Percentiles rank a stretch among this genome's conserved stretches.
These are phyloP conservation scores for Saccharomyces pastorianus DNA, from an alignment of 1,139 yeast species.

Conservation along the genomic window DNA sequence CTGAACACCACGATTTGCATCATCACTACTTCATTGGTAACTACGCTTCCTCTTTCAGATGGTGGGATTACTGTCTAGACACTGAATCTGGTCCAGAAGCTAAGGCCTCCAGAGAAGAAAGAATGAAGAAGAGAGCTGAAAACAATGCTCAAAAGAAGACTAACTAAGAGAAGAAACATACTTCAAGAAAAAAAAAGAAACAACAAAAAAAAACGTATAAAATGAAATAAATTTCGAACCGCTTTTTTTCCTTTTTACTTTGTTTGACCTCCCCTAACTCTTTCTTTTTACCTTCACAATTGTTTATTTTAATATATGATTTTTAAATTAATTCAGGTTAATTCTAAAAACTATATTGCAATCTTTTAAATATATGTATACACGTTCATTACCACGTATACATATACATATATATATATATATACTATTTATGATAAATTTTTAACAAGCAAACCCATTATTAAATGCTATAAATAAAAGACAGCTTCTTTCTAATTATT, in stretches of 20 bases:
- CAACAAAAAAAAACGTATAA: background rate
- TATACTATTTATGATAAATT: background rate
- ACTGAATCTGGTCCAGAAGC: constrained; percentile 79
- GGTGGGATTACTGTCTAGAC: constrained; percentile 80
- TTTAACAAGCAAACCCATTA: background rate
- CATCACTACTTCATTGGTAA: constrained; percentile 90
- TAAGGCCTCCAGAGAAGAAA: constrained; percentile 51
- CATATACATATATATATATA: background rate
- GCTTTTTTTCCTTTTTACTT: background rate
- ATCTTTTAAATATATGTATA: background rate
- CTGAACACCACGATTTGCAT: constrained; percentile 95
- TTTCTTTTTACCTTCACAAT: background rate
- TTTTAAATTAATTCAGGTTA: background rate
- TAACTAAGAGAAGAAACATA: constrained; percentile 2
- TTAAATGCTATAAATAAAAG: background rate
- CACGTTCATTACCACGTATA: background rate
- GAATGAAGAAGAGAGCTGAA: constrained; percentile 46
- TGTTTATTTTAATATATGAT: background rate
- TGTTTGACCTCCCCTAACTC: background rate
- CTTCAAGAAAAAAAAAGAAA: background rate
- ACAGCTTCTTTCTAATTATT: background rate
- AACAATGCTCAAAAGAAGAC: constrained; percentile 33
- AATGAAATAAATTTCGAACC: background rate
- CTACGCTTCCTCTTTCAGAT: constrained; percentile 86
- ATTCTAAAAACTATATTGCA: background rate